Base-by-base conservation (phyloP, 2,329 filamentous ascomycete genomes). In the Talaromyces funiculosus region DNA sequence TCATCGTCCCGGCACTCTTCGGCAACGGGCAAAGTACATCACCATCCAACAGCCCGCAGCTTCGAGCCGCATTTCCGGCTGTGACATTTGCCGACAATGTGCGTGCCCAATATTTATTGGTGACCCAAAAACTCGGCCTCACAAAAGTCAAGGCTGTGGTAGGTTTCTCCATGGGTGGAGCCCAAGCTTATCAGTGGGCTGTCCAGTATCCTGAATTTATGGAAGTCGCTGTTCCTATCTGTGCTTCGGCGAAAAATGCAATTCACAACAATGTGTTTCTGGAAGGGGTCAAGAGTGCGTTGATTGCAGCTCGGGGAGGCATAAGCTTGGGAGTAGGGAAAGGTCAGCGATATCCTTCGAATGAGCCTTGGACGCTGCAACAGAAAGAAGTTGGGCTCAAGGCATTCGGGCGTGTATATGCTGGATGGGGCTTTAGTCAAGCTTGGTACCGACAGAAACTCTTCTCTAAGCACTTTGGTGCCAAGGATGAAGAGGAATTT, bases 401-500 rank as follows among this genome's bases (percentile, higher is more conserved):
- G 67, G 89, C 90, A 0, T 83, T 93, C 60, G 88, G 83, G 0
- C 81, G 88, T 47, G 89, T 86, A 0, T 94, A 94, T 72, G 89
- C 90, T 1, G 90, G 89, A 0, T 94, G 84, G 78, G 90, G 90
- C 0, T 89, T 93, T 67, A 89, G 85, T 56, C 89, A 92, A 67
- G 82, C 88, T 0, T 93, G 92, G 68, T 93, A 93, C 67, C 82
- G 90, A 1, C 79, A 90, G 65, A 86, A 81, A 69, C 62, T 90
- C n/a, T 87, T 87, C 69, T 83, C 89, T 70, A 85, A 73, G 1
- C 77, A 70, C 0, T 79, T 92, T 8, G 86, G 87, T 0, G 90
- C 82, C 67, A 85, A 85, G 64, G 78, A 84, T 59, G 78, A 92
- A 2, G 88, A 92, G 63, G 85, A 89, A 57, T 93, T 92, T 63